A percentile compares a stretch with the other conserved stretches of the same genome.
Conservation (phyloP, 441 rosid species). For the Erodium texanum region DNA sequence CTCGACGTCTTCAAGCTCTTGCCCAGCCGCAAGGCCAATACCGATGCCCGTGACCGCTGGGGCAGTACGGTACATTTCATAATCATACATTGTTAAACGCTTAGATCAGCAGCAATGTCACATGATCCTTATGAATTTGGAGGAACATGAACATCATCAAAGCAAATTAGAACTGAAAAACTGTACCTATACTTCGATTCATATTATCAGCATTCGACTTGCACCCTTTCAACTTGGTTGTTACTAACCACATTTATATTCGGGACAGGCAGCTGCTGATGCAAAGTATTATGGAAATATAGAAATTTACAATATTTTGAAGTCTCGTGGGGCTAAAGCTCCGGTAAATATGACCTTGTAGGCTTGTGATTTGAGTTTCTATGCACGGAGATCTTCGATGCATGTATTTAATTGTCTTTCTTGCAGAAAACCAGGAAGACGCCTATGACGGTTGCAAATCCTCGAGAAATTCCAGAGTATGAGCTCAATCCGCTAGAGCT, state of each 20-base stretch:
- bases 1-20: conserved; percentile 64
- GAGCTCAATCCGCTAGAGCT: conserved; percentile 90
- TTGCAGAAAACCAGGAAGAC: conserved; percentile 71
- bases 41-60: conserved; percentile 97
- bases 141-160: no score
- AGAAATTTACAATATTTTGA: conserved; percentile 67
- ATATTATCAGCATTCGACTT: neutral
- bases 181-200: no score
- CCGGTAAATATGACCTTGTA: conserved; percentile 38
- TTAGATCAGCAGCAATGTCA: no score
- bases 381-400: neutral
- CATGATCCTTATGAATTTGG: no score
- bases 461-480: conserved; percentile 88
- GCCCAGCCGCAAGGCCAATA: conserved; percentile 58
- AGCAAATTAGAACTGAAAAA: no score
- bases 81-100: no score
- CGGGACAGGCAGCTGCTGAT: conserved; percentile 83
- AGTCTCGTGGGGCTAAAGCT: conserved; percentile 79
- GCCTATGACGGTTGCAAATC: conserved; percentile 76
- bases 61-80: conserved; percentile 94
- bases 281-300: conserved; percentile 80
- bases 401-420: conserved; percentile 9
- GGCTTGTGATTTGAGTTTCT: conserved; percentile 8
- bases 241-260: neutral
- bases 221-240: neutral